Evolutionary conservation across 768 basidiomycete species (phyloP).

Genomic region (Rhodotorula paludigena): DNA sequence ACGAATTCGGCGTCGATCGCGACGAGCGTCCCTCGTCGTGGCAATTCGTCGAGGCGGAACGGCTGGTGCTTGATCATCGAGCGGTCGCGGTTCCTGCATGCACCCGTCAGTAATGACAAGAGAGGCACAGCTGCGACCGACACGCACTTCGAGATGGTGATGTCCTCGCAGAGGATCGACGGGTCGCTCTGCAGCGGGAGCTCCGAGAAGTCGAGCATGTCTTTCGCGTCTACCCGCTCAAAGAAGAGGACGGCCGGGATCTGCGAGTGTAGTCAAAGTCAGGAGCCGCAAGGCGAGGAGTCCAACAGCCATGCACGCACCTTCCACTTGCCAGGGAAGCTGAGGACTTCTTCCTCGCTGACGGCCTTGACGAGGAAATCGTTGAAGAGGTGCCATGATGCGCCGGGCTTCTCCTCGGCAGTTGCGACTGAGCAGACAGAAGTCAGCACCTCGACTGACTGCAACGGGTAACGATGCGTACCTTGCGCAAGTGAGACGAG

Average conservation of each 20-base stretch:
- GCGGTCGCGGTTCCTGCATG: slow-evolving; percentile 66
- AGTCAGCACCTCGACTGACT: not conserved
- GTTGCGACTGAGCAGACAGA: slow-evolving; percentile 35
- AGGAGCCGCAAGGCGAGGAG: no score
- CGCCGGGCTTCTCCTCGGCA: slow-evolving; percentile 48
- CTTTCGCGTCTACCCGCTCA: slow-evolving; percentile 64
- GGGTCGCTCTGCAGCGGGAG: slow-evolving; percentile 67
- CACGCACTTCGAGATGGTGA: slow-evolving; percentile 74
- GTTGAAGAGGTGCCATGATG: slow-evolving; percentile 93
- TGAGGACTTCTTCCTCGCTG: slow-evolving; percentile 76
- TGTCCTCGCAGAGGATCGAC: slow-evolving; percentile 63
- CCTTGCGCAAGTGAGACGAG: slow-evolving; percentile 77
- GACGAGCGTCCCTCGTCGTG: slow-evolving; percentile 76
- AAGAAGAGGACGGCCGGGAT: slow-evolving; percentile 84
- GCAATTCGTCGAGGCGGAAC: slow-evolving; percentile 68
- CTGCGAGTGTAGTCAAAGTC: slow-evolving; percentile 49
- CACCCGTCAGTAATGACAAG: not conserved
- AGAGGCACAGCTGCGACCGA: not conserved
- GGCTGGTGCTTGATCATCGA: slow-evolving; percentile 70
- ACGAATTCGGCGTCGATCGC: slow-evolving; percentile 98
- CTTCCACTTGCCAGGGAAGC: slow-evolving; percentile 89
- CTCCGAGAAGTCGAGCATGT: slow-evolving; percentile 59
- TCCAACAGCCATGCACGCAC: slow-evolving; percentile 50
- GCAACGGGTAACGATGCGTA: not conserved
- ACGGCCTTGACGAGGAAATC: slow-evolving; percentile 87